Percentiles rank a stretch among this genome's conserved stretches.
Evolutionary conservation across 2,329 filamentous ascomycete genomes (phyloP).

Genomic region (Didymella lethalis): DNA sequence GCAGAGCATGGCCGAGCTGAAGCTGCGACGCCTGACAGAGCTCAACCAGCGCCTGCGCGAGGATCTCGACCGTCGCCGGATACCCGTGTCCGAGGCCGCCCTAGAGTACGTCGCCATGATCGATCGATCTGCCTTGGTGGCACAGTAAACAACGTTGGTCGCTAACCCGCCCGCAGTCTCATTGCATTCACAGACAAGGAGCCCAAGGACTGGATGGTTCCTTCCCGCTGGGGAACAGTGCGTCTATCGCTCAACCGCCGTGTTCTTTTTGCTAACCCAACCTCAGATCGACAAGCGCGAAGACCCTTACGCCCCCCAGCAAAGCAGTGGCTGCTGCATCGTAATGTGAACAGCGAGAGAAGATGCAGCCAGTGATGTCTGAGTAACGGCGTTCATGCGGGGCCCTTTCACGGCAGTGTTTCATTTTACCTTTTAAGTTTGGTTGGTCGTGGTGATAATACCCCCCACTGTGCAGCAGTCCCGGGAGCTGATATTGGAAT

Average conservation of each 20-base stretch:
- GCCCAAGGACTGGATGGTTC: constrained; percentile 98
- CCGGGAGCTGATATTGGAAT: constrained; percentile 39
- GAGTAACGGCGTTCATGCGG: constrained; percentile 51
- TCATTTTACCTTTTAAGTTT: constrained; percentile 42
- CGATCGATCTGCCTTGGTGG: neutral
- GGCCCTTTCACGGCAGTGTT: constrained; percentile 48
- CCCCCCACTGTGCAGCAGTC: constrained; percentile 42
- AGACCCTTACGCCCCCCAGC: constrained; percentile 97
- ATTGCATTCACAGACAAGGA: constrained; percentile 95
- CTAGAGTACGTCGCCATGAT: constrained; percentile 54
- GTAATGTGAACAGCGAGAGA: constrained; percentile 74
- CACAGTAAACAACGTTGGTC: neutral
- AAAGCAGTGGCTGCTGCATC: constrained; percentile 89
- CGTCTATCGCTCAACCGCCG: constrained; percentile 32
- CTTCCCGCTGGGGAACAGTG: constrained; percentile 90
- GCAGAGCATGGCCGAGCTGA: constrained; percentile 98
- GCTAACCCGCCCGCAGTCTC: constrained; percentile 67
- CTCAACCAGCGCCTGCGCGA: constrained; percentile 95
- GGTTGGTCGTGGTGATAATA: constrained; percentile 48
- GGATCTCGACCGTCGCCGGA: constrained; percentile 92
- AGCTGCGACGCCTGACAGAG: constrained; percentile 94
- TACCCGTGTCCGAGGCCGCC: constrained; percentile 93
- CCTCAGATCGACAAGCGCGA: constrained; percentile 85
- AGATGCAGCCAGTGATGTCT: constrained; percentile 46
- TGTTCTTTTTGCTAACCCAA: constrained; percentile 29